Conservation (phyloP, 164 flowering plant genomes). For the Sedum album region DNA sequence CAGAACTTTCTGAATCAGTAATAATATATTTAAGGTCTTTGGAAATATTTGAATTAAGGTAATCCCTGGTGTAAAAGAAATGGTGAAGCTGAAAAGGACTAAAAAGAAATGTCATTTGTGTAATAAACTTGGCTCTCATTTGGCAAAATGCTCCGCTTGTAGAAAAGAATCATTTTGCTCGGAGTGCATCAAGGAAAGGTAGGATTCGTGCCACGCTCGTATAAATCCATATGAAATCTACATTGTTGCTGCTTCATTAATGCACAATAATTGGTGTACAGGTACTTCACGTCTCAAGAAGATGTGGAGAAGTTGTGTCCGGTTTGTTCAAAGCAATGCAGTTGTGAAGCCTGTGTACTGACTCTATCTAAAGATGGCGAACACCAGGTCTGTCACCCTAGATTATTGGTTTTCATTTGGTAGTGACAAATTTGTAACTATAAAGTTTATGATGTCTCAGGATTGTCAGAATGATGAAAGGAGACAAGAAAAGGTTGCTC, state of each 20-base stretch:
- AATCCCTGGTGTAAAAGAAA: conserved; percentile 31
- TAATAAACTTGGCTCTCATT: conserved; percentile 19
- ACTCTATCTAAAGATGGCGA: conserved; percentile 25
- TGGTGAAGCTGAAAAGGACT: conserved; percentile 23
- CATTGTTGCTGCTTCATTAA: not conserved
- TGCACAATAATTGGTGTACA: conserved; percentile 14
- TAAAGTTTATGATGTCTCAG: conserved; percentile 25
- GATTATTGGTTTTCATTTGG: not conserved
- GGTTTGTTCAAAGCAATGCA: conserved; percentile 63
- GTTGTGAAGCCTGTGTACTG: conserved; percentile 46
- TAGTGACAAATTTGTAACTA: not conserved
- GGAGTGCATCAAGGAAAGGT: conserved; percentile 50
- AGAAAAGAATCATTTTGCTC: conserved; percentile 41
- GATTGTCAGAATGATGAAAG: conserved; percentile 22
- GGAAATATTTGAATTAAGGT: conserved; percentile 22
- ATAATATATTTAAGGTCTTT: not conserved
- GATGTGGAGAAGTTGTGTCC: conserved; percentile 60
- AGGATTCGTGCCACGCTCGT: not conserved
- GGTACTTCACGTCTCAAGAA: conserved; percentile 41
- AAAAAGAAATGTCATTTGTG: conserved; percentile 60
- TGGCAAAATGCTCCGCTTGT: conserved; percentile 51
- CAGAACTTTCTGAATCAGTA: not conserved
- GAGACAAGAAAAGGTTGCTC: conserved; percentile 30
- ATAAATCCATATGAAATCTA: not conserved
- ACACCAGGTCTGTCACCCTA: conserved; percentile 45